Base-by-base conservation (phyloP, 495 filamentous ascomycete genomes). In the Penicillium parvum region DNA sequence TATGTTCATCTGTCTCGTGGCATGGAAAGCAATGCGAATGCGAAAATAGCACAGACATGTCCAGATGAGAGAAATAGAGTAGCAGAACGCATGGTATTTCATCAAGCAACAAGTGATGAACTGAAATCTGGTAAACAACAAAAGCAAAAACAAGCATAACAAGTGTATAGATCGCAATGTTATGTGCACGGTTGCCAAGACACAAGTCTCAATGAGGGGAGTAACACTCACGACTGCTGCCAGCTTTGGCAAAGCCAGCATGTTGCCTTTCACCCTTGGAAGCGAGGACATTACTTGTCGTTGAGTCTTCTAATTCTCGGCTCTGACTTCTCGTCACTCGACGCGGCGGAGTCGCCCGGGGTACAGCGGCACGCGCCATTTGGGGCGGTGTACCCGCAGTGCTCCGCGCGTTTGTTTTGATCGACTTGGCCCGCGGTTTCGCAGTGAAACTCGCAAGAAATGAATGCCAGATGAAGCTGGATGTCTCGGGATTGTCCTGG, bases 321-420 rank as follows among this genome's bases (percentile, higher is more conserved):
- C 55, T 60, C 28, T 55, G 52, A 32, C 60, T 61, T 28, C 60
- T 43, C 2, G 60, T 61, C 16, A 55, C 42, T 28, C 58, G 57
- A 8, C 53, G 40, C 10, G 21, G 29, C 12, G 51, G 29, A 19
- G 28, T 18, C 15, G 38, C 20, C 35, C 40, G 25, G 16, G 38
- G 25, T 7, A 28, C 36, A 15, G 16, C 42, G 6, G 35, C 33
- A 16, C 41, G 46, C 8, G 50, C 41, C 57, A 60, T 60, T 14
- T 36, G 35, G n/a, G 47, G 47, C 53, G 45, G 53, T 52, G 32
- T 23, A 25, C 14, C 23, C 22, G 32, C 26, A 29, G 14, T 35
- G 28, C 26, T 14, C 15, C 33, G 21, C 40, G 35, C 7, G 39
- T 23, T 22, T 32, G 26, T 40, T 23, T 30, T 30, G n/a, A 14